A percentile compares a stretch with the other conserved stretches of the same genome.
phyloP scores from a whole-genome alignment of 495 filamentous ascomycete species.

The Xylaria venustula region DNA sequence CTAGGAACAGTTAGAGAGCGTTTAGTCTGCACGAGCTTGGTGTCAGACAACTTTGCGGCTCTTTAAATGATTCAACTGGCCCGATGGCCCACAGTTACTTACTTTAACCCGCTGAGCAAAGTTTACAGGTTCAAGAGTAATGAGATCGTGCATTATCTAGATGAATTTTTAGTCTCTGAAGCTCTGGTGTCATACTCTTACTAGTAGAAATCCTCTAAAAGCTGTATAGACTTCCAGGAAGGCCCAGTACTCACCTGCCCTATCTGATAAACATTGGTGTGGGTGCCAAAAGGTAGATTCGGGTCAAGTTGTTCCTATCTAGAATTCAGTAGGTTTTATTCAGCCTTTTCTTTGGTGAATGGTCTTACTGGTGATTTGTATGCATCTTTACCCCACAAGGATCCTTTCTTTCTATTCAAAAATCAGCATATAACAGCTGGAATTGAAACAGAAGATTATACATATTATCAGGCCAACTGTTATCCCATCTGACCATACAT shows the following conservation, averaged over 20 bases:
- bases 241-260: background rate
- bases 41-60: too few relatives aligned
- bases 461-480: background rate
- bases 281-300: background rate
- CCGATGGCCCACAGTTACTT: background rate
- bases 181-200: too few relatives aligned
- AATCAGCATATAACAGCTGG: too few relatives aligned
- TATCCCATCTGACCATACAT: conserved; percentile 6
- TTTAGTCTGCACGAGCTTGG: too few relatives aligned
- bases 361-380: conserved; percentile 5
- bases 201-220: too few relatives aligned
- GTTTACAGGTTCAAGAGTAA: background rate
- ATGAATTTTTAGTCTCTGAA: background rate
- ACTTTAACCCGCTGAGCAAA: background rate
- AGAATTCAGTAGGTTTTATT: background rate
- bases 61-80: too few relatives aligned
- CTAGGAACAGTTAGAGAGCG: background rate
- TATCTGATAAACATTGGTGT: conserved; percentile 11
- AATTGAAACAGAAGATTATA: too few relatives aligned
- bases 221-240: background rate
- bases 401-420: background rate
- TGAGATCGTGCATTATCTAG: conserved; percentile 12
- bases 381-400: background rate
- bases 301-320: background rate
- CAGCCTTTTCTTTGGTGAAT: background rate